A percentile compares a stretch with the other conserved stretches of the same genome.
phyloP scores from a whole-genome alignment of 768 basidiomycete genomes.

The Mycena chlorophos region DNA sequence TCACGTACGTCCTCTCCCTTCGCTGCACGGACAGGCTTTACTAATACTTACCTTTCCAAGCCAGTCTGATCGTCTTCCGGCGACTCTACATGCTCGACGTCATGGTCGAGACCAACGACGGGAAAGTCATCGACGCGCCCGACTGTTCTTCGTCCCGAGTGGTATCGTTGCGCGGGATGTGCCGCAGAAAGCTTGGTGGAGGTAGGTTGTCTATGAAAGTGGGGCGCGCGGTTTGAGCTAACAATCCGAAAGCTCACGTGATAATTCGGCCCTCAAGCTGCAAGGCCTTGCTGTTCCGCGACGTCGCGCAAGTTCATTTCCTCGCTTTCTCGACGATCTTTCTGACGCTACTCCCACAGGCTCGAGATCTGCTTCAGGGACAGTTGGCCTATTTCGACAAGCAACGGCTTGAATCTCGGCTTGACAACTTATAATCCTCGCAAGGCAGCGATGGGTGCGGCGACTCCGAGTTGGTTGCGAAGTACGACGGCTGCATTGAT shows the following conservation, averaged over 20 bases:
- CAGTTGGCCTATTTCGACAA: constrained; percentile 80
- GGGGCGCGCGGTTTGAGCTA: constrained; percentile 4
- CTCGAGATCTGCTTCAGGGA: constrained; percentile 93
- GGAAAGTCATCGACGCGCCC: constrained; percentile 86
- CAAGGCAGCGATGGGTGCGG: constrained; percentile 38
- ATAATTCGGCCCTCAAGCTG: constrained; percentile 78
- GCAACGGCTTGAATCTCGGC: constrained; percentile 57
- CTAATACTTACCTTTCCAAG: constrained; percentile 39
- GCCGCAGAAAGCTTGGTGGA: constrained; percentile 79
- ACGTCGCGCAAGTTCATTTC: constrained; percentile 70
- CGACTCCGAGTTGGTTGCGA: constrained; percentile 51
- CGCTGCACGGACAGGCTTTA: not conserved
- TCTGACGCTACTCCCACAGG: constrained; percentile 35
- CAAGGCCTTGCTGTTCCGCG: constrained; percentile 87
- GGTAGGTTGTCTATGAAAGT: constrained; percentile 46
- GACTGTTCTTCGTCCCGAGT: constrained; percentile 81
- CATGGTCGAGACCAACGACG: constrained; percentile 80
- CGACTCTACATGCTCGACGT: constrained; percentile 90
- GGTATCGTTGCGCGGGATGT: constrained; percentile 78
- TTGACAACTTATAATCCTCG: constrained; percentile 40
- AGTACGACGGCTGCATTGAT: too few relatives aligned
- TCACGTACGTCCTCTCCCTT: constrained; percentile 43
- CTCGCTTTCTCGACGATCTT: not conserved
- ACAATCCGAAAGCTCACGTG: constrained; percentile 62
- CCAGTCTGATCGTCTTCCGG: constrained; percentile 87